Conservation (phyloP, 257 asterid species). For the Galeopsis tetrahit region DNA sequence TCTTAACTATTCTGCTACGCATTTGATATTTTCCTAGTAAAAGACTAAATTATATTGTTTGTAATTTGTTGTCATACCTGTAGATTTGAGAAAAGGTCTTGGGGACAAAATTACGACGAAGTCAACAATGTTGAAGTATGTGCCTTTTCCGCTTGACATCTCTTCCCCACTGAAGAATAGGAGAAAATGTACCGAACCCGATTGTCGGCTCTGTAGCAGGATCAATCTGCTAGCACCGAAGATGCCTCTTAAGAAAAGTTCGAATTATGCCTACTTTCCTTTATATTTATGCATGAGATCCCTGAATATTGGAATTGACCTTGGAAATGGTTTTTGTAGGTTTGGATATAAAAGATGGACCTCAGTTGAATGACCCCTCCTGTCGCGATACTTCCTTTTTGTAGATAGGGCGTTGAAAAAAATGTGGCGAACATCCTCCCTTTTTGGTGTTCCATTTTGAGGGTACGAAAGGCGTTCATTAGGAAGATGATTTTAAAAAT, state of each 20-base stretch:
- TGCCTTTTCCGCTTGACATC: conserved; percentile 45
- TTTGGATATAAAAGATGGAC: conserved; percentile 41
- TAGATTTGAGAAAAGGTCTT: conserved; percentile 39
- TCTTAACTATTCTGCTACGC: conserved; percentile 3
- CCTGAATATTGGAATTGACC: conserved; percentile 8
- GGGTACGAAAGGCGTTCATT: conserved; percentile 1
- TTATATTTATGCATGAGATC: neutral
- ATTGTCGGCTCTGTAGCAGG: conserved; percentile 26
- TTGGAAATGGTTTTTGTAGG: conserved; percentile 41
- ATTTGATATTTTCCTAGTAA: conserved; percentile 4
- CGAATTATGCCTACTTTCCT: neutral
- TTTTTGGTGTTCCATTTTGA: neutral
- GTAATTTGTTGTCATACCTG: conserved; percentile 16
- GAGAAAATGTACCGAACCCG: conserved; percentile 31
- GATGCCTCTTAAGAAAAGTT: conserved; percentile 55
- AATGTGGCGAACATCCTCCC: neutral
- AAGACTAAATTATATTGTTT: conserved; percentile 29
- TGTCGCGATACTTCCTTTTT: conserved; percentile 49
- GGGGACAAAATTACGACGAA: conserved; percentile 52
- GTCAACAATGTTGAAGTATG: conserved; percentile 53
- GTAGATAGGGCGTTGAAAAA: conserved; percentile 46
- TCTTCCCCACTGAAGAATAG: conserved; percentile 37
- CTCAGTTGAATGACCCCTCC: conserved; percentile 41
- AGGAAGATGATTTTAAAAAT: neutral
- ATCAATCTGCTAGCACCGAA: conserved; percentile 39